phyloP scores from a whole-genome alignment of 2,329 filamentous ascomycete genomes.

The Fusarium sp. region DNA sequence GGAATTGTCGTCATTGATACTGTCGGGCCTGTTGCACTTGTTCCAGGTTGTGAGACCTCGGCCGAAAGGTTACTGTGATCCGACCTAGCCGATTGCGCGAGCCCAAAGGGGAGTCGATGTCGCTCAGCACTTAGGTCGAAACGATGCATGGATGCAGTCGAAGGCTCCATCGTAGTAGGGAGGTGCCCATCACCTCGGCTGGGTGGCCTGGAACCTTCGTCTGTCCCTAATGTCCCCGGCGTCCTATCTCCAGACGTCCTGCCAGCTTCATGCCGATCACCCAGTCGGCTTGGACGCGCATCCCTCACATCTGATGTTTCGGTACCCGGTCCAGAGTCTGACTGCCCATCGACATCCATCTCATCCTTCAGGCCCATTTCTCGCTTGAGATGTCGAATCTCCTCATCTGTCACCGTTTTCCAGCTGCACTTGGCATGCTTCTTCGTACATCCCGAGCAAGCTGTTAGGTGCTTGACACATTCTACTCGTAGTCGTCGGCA shows the following conservation, averaged over 20 bases:
- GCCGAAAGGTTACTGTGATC: slow-evolving; percentile 24
- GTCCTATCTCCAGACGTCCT: slow-evolving; percentile 37
- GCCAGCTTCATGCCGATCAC: slow-evolving; percentile 30
- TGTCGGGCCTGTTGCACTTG: slow-evolving; percentile 11
- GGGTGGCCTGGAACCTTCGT: slow-evolving; percentile 35
- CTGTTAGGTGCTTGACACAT: slow-evolving; percentile 86
- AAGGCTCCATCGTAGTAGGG: slow-evolving; percentile 37
- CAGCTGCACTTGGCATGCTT: slow-evolving; percentile 91
- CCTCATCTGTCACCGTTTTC: slow-evolving; percentile 82
- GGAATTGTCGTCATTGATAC: slow-evolving; percentile 18
- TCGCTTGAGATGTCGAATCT: slow-evolving; percentile 55
- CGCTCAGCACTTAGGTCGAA: slow-evolving; percentile 40
- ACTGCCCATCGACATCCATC: slow-evolving; percentile 31
- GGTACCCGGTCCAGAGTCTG: slow-evolving; percentile 23
- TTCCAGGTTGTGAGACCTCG: slow-evolving; percentile 20
- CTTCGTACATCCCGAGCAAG: slow-evolving; percentile 87
- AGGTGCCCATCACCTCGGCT: slow-evolving; percentile 38
- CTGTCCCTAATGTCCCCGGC: slow-evolving; percentile 33
- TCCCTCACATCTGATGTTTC: slow-evolving; percentile 32
- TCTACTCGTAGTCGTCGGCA: slow-evolving; percentile 83
- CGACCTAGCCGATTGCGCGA: slow-evolving; percentile 17
- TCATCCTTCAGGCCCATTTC: slow-evolving; percentile 44
- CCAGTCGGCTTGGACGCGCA: slow-evolving; percentile 14
- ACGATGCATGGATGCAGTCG: slow-evolving; percentile 33
- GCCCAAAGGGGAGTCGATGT: slow-evolving; percentile 36